These are phyloP conservation scores for Nakazawaea holstii DNA, from an alignment of 805 yeast genomes.

Conservation along the genomic window DNA sequence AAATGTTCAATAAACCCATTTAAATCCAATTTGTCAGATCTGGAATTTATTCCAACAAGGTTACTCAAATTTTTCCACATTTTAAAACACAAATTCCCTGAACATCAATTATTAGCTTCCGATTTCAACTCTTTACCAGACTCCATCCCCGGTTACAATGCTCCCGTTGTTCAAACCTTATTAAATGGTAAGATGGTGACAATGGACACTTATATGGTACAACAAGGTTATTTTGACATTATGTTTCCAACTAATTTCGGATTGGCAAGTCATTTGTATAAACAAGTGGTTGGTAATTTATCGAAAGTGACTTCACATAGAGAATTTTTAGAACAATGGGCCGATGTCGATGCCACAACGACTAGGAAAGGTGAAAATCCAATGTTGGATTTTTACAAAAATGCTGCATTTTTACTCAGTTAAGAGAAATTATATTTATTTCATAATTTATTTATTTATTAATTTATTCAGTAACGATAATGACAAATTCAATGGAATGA, in stretches of 20 bases:
- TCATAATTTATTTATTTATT: no score
- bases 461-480: no score
- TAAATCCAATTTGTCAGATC: conserved; percentile 58
- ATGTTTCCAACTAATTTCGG: conserved; percentile 81
- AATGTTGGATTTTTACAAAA: conserved; percentile 69
- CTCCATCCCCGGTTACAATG: conserved; percentile 49
- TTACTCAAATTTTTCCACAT: conserved; percentile 59
- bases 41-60: conserved; percentile 81
- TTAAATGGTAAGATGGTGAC: conserved; percentile 63
- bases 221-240: conserved; percentile 82
- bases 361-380: conserved; percentile 82
- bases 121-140: conserved; percentile 59
- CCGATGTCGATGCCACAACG: conserved; percentile 58
- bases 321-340: conserved; percentile 67
- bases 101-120: conserved; percentile 67
- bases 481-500: no score
- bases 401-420: conserved; percentile 63
- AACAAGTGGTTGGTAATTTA: conserved; percentile 55
- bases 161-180: conserved; percentile 80
- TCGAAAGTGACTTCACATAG: conserved; percentile 52
- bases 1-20: conserved; percentile 57
- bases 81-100: conserved; percentile 61
- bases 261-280: conserved; percentile 55
- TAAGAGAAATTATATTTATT: conserved; percentile 12
- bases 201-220: conserved; percentile 70